phyloP scores from a whole-genome alignment of 1,284 basidiomycete species.

The Grifola frondosa region DNA sequence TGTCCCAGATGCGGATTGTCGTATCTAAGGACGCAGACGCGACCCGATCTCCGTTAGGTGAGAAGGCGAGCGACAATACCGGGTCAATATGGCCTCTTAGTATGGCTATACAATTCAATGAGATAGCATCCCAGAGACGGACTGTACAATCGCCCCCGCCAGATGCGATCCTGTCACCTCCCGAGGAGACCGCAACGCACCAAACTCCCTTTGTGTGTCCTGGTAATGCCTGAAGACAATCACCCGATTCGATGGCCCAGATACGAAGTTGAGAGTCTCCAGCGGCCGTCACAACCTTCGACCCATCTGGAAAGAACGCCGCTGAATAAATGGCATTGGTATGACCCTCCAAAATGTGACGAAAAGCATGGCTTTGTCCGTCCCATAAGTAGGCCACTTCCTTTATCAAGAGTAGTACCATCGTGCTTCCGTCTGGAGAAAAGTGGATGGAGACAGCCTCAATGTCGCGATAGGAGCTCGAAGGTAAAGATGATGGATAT shows the following conservation, averaged over 20 bases:
- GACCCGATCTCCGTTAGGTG: constrained; percentile 7
- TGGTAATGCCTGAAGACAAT: neutral
- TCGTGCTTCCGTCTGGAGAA: no score
- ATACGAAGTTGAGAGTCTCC: constrained; percentile 5
- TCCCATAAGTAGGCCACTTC: no score
- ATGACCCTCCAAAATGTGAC: no score
- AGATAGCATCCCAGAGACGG: no score
- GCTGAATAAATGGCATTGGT: constrained; percentile 4
- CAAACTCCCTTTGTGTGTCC: constrained; percentile 3
- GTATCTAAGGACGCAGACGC: constrained; percentile 9
- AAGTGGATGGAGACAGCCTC: no score
- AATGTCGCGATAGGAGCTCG: no score
- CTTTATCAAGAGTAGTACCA: no score
- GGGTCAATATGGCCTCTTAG: no score
- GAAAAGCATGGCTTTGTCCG: no score
- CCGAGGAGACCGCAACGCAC: constrained; percentile 20
- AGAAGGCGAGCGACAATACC: constrained; percentile 9
- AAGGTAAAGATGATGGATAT: no score
- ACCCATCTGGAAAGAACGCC: constrained; percentile 10
- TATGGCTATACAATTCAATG: no score
- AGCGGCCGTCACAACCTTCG: constrained; percentile 6
- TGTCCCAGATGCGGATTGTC: constrained; percentile 5
- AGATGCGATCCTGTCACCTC: constrained; percentile 19
- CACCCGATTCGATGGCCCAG: constrained; percentile 2
- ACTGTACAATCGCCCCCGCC: constrained; percentile 18